Evolutionary conservation across 1,139 yeast species (phyloP), one percentile per base, ranked within the genome.

Genomic region (Yamadazyma triangularis): DNA sequence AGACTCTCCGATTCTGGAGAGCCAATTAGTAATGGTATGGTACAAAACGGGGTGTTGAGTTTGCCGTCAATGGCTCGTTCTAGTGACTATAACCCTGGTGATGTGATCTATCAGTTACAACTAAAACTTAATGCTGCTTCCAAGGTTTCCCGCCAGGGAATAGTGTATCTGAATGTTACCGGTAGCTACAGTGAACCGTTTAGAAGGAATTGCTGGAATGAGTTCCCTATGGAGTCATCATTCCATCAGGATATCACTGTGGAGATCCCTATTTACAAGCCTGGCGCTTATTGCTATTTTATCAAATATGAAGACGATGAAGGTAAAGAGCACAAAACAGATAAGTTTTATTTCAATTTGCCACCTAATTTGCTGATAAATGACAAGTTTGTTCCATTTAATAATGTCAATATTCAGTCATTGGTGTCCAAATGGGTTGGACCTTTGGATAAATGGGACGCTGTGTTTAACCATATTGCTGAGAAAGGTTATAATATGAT

Each of bases 351-450:
- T 58, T 85, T 89, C 56, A 81, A 77, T 25, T 95, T 84, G 5
- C 88, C 91, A 2, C 94, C 96, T 4, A 76, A 79, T 15, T 69
- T 91, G 38, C 60, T 64, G 26, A 62, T 85, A 36, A 68, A 74
- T 31, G 77, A 64, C 24, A 54, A 67, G 19, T 77, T 70, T 43
- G 49, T 89, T 14, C 81, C 91, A 1, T 71, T 89, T 49, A 85
- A 89, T 49, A 72, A 89, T n/a, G 70, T 91, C 42, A 81, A 86
- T 32, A 67, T 91, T 50, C 93, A 89, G 56, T 77, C 95, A 2
- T 81, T 91, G 23, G 76, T 91, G 8, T 85, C 96, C 27, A 91
- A 91, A 60, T 87, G 96, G 93, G 74, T 88, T 61, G 96, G 96
- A 1, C 72, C 77, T 8, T 59, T 67, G 44, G 51, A 47, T 27